A percentile compares a stretch with the other conserved stretches of the same genome.
phyloP scores from a whole-genome alignment of 2,329 filamentous ascomycete species.

The Simplicillium sp. region DNA sequence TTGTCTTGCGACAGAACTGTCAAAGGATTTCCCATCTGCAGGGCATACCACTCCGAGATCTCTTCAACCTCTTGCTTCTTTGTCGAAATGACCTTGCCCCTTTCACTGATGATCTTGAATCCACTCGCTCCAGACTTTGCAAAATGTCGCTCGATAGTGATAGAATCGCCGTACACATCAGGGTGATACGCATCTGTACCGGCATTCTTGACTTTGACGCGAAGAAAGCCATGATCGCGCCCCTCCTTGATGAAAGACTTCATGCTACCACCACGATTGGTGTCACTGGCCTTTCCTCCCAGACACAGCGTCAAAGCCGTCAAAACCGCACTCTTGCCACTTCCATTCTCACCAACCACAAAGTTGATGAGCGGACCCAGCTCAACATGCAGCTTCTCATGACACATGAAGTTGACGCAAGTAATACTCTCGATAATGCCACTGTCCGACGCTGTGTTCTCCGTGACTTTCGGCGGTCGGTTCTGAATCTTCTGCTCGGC shows the following conservation, averaged over 20 bases:
- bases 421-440: slow-evolving; percentile 83
- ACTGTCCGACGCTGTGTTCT: slow-evolving; percentile 70
- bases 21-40: slow-evolving; percentile 95
- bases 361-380: slow-evolving; percentile 97
- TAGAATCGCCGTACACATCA: slow-evolving; percentile 73
- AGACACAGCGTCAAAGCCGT: slow-evolving; percentile 89
- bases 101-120: slow-evolving; percentile 76
- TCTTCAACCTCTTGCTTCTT: slow-evolving; percentile 85
- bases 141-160: slow-evolving; percentile 88
- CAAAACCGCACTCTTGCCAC: slow-evolving; percentile 91
- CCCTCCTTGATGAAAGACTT: slow-evolving; percentile 91
- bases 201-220: slow-evolving; percentile 84
- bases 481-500: slow-evolving; percentile 56
- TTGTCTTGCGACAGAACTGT: slow-evolving; percentile 94
- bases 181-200: slow-evolving; percentile 77
- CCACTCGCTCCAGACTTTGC: slow-evolving; percentile 62
- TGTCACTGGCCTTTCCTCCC: slow-evolving; percentile 87
- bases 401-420: slow-evolving; percentile 95
- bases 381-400: slow-evolving; percentile 68
- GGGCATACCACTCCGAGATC: slow-evolving; percentile 82
- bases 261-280: slow-evolving; percentile 82
- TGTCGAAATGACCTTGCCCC: slow-evolving; percentile 62
- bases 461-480: slow-evolving; percentile 37
- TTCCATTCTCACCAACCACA: slow-evolving; percentile 94
- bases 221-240: slow-evolving; percentile 62